These are phyloP conservation scores for Phytopythium mirpurense DNA, from an alignment of 352 stramenopile genomes.

Conservation along the genomic window DNA sequence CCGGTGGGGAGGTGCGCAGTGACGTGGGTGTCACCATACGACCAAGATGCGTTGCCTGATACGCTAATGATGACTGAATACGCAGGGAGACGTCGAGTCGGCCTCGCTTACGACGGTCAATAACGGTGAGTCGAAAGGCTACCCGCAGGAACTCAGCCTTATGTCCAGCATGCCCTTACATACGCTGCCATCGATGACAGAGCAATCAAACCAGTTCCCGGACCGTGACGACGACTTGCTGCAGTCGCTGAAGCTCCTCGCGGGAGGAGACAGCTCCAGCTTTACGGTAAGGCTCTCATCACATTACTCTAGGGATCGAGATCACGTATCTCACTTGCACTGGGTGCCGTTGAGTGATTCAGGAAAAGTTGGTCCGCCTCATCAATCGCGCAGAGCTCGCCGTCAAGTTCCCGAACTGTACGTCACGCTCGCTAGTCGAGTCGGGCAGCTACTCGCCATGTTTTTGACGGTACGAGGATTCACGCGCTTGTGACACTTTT, in stretches of 20 bases:
- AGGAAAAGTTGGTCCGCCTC: slow-evolving; percentile 80
- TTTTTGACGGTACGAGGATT: too few relatives aligned
- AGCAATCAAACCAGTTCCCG: slow-evolving; percentile 79
- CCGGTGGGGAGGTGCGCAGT: slow-evolving; percentile 45
- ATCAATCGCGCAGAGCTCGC: slow-evolving; percentile 83
- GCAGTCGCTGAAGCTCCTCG: slow-evolving; percentile 57
- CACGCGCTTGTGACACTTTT: background rate
- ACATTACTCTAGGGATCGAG: too few relatives aligned
- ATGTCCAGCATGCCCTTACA: too few relatives aligned
- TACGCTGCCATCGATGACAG: slow-evolving; percentile 13
- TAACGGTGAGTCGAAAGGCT: slow-evolving; percentile 60
- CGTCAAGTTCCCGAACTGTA: slow-evolving; percentile 68
- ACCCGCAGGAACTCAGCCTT: too few relatives aligned
- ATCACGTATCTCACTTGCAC: background rate
- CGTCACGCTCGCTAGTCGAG: background rate
- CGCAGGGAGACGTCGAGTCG: slow-evolving; percentile 57
- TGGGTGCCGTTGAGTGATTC: background rate
- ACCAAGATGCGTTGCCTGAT: too few relatives aligned
- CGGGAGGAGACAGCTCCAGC: slow-evolving; percentile 59
- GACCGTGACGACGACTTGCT: slow-evolving; percentile 81
- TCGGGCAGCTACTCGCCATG: too few relatives aligned
- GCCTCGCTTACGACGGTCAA: slow-evolving; percentile 80
- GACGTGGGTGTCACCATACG: background rate
- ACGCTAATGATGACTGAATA: background rate
- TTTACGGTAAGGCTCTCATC: slow-evolving; percentile 47